A percentile compares a stretch with the other conserved stretches of the same genome.
Conservation (phyloP, 73 alveolate species). For the Paramecium sonneborni region DNA sequence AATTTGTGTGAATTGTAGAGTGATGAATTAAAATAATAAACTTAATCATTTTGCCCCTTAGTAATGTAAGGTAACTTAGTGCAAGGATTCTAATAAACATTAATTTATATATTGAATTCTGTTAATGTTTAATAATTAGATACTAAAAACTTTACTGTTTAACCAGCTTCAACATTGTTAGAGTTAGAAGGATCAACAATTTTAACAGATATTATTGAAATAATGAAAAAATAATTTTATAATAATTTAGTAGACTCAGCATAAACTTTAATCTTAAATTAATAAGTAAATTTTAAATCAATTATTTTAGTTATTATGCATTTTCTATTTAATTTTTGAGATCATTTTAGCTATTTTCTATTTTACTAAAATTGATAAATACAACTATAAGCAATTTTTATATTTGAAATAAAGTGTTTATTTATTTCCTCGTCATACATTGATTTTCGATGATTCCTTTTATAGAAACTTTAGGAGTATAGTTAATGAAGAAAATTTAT, state of each 20-base stretch:
- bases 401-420: background rate
- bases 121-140: background rate
- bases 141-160: background rate
- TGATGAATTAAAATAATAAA: background rate
- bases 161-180: background rate
- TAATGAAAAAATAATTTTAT: background rate
- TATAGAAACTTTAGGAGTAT: conserved; percentile 1
- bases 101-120: background rate
- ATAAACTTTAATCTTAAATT: background rate
- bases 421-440: conserved; percentile 30
- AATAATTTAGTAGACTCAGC: background rate
- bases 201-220: background rate
- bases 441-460: conserved; percentile 25
- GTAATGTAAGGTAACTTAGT: background rate
- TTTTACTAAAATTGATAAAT: background rate
- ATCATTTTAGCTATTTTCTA: background rate
- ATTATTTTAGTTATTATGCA: background rate
- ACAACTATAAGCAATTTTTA: background rate
- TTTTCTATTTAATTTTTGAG: background rate
- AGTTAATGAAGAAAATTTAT: background rate
- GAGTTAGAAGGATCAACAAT: conserved; percentile 42
- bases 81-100: background rate
- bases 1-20: conserved; percentile 16
- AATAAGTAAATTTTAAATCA: background rate
- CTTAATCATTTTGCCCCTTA: background rate